These are phyloP conservation scores for Penicillium aurantiogriseum DNA, from an alignment of 2,329 filamentous ascomycete species.

Conservation along the genomic window DNA sequence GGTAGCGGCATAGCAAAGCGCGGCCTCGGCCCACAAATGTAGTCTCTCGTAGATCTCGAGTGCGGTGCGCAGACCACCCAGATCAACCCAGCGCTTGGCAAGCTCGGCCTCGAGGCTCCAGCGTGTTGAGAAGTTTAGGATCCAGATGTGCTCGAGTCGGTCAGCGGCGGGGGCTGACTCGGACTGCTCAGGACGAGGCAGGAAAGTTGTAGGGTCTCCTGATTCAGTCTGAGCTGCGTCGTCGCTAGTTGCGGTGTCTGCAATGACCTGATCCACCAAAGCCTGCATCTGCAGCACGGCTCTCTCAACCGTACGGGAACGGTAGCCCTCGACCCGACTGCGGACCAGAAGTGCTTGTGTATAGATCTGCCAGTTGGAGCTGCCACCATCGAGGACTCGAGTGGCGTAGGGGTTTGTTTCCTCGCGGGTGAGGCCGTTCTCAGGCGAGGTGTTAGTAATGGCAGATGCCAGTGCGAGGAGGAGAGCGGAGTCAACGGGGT, in stretches of 20 bases:
- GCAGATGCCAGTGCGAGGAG: conserved; percentile 77
- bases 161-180: conserved; percentile 74
- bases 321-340: conserved; percentile 84
- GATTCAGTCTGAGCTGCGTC: conserved; percentile 34
- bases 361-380: conserved; percentile 97
- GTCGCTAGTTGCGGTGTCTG: conserved; percentile 64
- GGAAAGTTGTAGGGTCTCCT: conserved; percentile 68
- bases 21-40: conserved; percentile 91
- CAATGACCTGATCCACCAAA: conserved; percentile 90
- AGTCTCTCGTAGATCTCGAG: conserved; percentile 94
- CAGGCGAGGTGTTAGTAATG: conserved; percentile 82
- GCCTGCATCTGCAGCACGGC: conserved; percentile 91
- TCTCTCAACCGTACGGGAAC: conserved; percentile 81
- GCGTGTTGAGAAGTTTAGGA: conserved; percentile 76
- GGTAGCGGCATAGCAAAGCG: conserved; percentile 78
- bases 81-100: conserved; percentile 83
- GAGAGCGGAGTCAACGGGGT: conserved; percentile 84
- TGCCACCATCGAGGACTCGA: conserved; percentile 81
- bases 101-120: conserved; percentile 96
- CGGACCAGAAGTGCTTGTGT: conserved; percentile 88
- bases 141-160: conserved; percentile 78
- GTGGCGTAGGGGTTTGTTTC: conserved; percentile 89
- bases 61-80: conserved; percentile 84
- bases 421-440: conserved; percentile 84
- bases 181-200: conserved; percentile 69